Evolutionary conservation across 1,284 basidiomycete genomes (phyloP).

Genomic region (Porodaedalea pini): DNA sequence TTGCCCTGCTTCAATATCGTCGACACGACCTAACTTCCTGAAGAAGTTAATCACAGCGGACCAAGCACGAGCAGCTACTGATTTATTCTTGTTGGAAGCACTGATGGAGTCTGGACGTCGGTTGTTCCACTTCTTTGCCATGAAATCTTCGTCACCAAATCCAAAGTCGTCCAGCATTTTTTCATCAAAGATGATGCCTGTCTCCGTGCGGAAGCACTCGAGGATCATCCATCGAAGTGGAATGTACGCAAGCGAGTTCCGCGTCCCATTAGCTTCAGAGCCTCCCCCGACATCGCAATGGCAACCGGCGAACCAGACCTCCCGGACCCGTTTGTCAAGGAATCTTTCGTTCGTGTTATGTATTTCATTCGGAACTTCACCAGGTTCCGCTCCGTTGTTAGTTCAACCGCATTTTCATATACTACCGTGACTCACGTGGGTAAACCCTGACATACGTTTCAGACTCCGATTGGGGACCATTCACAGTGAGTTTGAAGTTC

Average conservation of each 20-base stretch:
- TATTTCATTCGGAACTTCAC: slow-evolving; percentile 3
- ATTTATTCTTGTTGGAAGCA: too few relatives aligned
- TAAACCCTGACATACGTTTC: too few relatives aligned
- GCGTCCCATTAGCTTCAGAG: slow-evolving; percentile 23
- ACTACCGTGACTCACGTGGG: too few relatives aligned
- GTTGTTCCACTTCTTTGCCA: too few relatives aligned
- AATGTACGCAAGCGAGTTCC: slow-evolving; percentile 24
- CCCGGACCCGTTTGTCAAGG: neutral
- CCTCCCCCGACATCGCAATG: slow-evolving; percentile 27
- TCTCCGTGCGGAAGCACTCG: slow-evolving; percentile 26
- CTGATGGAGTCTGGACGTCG: too few relatives aligned
- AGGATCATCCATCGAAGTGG: slow-evolving; percentile 30
- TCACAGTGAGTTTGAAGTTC: slow-evolving; percentile 9
- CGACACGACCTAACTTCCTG: too few relatives aligned
- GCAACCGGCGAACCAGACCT: slow-evolving; percentile 18
- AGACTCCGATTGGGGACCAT: neutral
- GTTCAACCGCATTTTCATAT: neutral
- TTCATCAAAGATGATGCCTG: slow-evolving; percentile 25
- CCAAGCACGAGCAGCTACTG: too few relatives aligned
- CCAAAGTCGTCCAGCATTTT: slow-evolving; percentile 8
- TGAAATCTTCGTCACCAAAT: too few relatives aligned
- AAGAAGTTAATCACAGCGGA: too few relatives aligned
- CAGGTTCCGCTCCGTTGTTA: neutral
- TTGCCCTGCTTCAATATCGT: too few relatives aligned
- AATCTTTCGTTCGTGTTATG: neutral